These are phyloP conservation scores for Talaromyces stipitatus DNA, from an alignment of 495 filamentous ascomycete species.

Conservation along the genomic window DNA sequence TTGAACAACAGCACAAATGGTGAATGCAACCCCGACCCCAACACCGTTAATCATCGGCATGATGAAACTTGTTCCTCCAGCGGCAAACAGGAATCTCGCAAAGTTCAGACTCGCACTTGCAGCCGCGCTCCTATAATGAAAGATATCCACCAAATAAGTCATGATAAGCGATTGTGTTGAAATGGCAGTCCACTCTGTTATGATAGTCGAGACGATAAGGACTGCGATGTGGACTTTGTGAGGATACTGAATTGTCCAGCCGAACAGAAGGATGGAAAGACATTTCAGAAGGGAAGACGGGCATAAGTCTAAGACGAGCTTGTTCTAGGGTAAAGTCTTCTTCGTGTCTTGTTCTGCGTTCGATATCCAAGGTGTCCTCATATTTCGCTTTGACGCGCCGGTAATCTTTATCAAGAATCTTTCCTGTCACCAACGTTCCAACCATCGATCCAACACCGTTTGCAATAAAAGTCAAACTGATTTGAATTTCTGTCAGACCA, in stretches of 20 bases:
- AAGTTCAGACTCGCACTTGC: slow-evolving; percentile 64
- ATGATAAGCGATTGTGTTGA: slow-evolving; percentile 32
- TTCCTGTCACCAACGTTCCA: slow-evolving; percentile 39
- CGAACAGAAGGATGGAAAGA: slow-evolving; percentile 42
- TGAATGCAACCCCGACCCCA: slow-evolving; percentile 39
- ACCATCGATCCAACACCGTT: slow-evolving; percentile 45
- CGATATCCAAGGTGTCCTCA: slow-evolving; percentile 10
- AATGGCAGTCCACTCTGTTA: slow-evolving; percentile 50
- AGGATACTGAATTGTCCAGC: slow-evolving; percentile 48
- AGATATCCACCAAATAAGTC: slow-evolving; percentile 52
- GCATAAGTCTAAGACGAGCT: slow-evolving; percentile 36
- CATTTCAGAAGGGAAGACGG: slow-evolving; percentile 34
- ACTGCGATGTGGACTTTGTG: slow-evolving; percentile 37
- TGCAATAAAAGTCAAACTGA: slow-evolving; percentile 43
- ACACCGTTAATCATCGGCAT: slow-evolving; percentile 53
- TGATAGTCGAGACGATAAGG: slow-evolving; percentile 48
- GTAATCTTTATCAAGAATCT: slow-evolving; percentile 35
- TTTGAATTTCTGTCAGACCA: slow-evolving; percentile 34
- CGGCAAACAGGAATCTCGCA: slow-evolving; percentile 57
- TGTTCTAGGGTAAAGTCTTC: slow-evolving; percentile 38
- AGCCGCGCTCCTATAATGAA: slow-evolving; percentile 48
- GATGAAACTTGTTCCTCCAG: slow-evolving; percentile 53
- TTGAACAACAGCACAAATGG: slow-evolving; percentile 33
- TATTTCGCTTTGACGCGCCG: slow-evolving; percentile 24
- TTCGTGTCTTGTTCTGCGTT: neutral